Base-by-base conservation (phyloP, 495 filamentous ascomycete species). In the Cryomyces minteri region DNA sequence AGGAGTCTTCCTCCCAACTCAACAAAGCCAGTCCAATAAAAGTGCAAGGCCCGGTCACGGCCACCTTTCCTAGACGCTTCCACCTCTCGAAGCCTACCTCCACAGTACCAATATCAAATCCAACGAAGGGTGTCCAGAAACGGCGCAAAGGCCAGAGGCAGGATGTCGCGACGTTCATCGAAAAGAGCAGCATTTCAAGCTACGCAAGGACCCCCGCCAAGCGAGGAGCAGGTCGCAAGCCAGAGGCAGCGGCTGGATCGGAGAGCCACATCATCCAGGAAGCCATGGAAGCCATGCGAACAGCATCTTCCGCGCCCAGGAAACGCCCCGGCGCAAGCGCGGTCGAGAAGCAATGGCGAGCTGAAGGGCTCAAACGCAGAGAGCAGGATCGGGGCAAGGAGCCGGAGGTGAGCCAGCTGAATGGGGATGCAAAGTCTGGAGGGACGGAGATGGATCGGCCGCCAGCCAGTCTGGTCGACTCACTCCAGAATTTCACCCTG, bases 381-480 rank as follows among this genome's bases (percentile, higher is more conserved):
- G 45, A 40, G 38, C 48, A 54, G 31, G 10, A 51, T 25, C 39
- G 28, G 50, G n/a, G 10, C 5, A 39, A 48, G 28, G 31, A 40
- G 31, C 37, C 36, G 6, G 36, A 48, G 6, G 40, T 28, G 18
- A 25, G 33, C n/a, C 44, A 46, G 54, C 62, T 42, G 60, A 62
- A 46, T 62, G 62, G 7, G 56, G 60, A 5, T 12, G 40, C 40
- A 41, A 41, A 1, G 9, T 8, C 28, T 9, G 9, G 9, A 9
- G 2, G 4, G 8, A 50, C 57, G 14, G 60, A 60, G 12, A 67
- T 62, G 40, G 51, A 57, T 38, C 39, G 49, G 5, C 51, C 52
- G 8, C 47, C 53, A 32, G 41, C 40, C 28, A 55, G 59, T 25
- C 12, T 56, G 30, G 43, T 54, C 4, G 38, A 33, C 9, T 30